Percentiles rank a stretch among this genome's conserved stretches.
phyloP scores from a whole-genome alignment of 345 rosid genomes.

The Hevea brasiliensis region DNA sequence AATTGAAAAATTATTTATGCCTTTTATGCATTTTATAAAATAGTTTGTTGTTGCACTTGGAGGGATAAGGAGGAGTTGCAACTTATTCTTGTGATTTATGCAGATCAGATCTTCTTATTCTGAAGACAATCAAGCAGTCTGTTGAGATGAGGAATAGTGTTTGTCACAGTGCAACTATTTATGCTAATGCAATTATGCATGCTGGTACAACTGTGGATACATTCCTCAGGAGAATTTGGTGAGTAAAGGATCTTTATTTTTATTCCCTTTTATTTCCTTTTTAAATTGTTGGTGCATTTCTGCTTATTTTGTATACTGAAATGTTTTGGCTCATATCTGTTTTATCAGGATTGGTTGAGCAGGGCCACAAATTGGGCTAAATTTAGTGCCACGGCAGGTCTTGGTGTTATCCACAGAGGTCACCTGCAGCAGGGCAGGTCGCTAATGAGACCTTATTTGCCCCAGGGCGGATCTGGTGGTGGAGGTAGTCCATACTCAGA shows the following conservation, averaged over 20 bases:
- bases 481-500: conserved; percentile 98
- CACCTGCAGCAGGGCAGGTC: conserved; percentile 97
- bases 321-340: conserved; percentile 15
- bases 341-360: conserved; percentile 97
- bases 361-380: conserved; percentile 99
- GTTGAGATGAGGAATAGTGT: conserved; percentile 99
- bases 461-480: conserved; percentile 94
- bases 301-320: background rate
- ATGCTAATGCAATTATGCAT: conserved; percentile 99
- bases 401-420: conserved; percentile 98
- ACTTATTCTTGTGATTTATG: conserved; percentile 18
- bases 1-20: too few relatives aligned
- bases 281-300: background rate
- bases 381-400: conserved; percentile 98
- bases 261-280: background rate
- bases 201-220: conserved; percentile 99
- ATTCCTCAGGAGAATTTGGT: conserved; percentile 97
- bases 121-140: conserved; percentile 96
- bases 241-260: conserved; percentile 13
- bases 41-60: background rate
- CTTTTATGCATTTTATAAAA: background rate
- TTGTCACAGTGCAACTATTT: conserved; percentile 98
- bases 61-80: background rate
- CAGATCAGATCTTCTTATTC: conserved; percentile 91
- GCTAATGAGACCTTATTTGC: conserved; percentile 96